phyloP scores from a whole-genome alignment of 345 rosid species.

The Populus alba region DNA sequence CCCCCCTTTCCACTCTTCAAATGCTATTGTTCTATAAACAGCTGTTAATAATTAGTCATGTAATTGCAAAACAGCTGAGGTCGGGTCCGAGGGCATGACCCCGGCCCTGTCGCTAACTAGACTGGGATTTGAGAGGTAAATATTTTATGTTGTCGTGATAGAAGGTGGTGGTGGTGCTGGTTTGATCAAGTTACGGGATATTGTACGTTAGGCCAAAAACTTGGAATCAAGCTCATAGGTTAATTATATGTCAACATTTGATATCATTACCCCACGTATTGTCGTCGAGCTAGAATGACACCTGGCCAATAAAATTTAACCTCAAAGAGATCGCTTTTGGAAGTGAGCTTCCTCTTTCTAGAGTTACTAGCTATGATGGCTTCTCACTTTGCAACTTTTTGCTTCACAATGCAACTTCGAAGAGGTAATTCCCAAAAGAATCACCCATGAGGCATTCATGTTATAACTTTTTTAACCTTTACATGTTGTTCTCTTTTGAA shows the following conservation, averaged over 20 bases:
- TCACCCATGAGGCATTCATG: not conserved
- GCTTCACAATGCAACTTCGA: not conserved
- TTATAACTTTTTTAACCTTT: not conserved
- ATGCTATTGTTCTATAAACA: not conserved
- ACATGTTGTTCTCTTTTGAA: not conserved
- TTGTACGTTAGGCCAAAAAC: slow-evolving; percentile 33
- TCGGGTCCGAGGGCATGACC: not conserved
- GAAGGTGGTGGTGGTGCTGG: slow-evolving; percentile 26
- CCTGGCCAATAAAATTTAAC: slow-evolving; percentile 41
- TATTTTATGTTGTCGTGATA: slow-evolving; percentile 36
- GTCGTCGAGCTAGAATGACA: slow-evolving; percentile 54
- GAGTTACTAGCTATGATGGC: not conserved
- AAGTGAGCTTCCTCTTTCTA: slow-evolving; percentile 32
- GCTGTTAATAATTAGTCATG: not conserved
- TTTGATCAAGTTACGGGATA: slow-evolving; percentile 1
- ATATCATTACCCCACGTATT: slow-evolving; percentile 51
- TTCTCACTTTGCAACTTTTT: slow-evolving; percentile 23
- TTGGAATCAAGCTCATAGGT: slow-evolving; percentile 15
- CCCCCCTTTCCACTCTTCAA: not conserved
- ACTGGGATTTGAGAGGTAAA: not conserved
- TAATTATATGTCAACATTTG: slow-evolving; percentile 42
- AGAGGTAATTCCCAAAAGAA: slow-evolving; percentile 7
- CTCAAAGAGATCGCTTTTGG: slow-evolving; percentile 24
- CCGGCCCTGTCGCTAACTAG: not conserved
- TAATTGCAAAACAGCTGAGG: no score